These are phyloP conservation scores for Salix exigua DNA, from an alignment of 345 rosid genomes.

Conservation along the genomic window DNA sequence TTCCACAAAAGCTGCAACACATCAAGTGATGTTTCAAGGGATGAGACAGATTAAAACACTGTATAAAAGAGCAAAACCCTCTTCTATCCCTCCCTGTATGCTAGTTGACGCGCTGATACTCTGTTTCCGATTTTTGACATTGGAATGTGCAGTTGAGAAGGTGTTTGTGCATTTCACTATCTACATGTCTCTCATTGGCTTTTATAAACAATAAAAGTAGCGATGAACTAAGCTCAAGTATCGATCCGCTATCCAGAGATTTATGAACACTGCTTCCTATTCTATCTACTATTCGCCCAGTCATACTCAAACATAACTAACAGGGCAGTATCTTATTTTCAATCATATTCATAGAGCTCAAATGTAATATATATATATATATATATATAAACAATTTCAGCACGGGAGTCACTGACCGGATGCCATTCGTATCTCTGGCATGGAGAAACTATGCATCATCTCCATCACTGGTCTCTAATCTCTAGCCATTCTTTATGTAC, in stretches of 20 bases:
- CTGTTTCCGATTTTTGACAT: background rate
- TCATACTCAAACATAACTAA: background rate
- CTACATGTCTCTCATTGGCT: background rate
- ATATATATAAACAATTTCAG: too few species aligned
- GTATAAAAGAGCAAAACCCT: background rate
- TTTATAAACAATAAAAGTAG: background rate
- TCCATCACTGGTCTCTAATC: too few species aligned
- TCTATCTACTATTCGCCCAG: background rate
- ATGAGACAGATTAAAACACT: background rate
- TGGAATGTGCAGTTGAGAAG: background rate
- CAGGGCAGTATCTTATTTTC: too few species aligned
- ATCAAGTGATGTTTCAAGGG: background rate
- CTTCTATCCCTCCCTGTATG: background rate
- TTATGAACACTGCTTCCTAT: background rate
- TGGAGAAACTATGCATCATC: too few species aligned
- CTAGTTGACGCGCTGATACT: background rate
- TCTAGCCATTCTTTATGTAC: too few species aligned
- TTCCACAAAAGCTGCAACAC: conserved; percentile 96
- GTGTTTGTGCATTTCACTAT: background rate
- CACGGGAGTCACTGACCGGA: too few species aligned
- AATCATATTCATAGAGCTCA: too few species aligned
- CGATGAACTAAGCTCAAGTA: background rate
- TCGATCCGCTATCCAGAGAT: background rate
- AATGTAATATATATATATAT: too few species aligned
- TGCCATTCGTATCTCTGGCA: too few species aligned